Conservation (phyloP, 768 basidiomycete species). For the Termitomyces sp. region DNA sequence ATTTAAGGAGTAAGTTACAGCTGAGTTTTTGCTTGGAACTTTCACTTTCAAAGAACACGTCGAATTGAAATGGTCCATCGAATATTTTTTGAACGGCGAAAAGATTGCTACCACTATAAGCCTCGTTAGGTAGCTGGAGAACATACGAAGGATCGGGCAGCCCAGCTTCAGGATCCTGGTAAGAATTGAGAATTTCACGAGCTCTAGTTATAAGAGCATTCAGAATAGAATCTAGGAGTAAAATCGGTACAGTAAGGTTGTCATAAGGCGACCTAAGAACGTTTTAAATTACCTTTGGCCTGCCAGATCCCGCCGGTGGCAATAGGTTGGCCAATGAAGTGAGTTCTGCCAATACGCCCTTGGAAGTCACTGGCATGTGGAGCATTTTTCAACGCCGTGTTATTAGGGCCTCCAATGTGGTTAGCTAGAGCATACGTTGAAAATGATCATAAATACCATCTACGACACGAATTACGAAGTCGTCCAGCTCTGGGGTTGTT, state of each 20-base stretch:
- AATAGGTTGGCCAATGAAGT: conserved; percentile 60
- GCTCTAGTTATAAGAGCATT: conserved; percentile 57
- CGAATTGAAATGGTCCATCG: conserved; percentile 83
- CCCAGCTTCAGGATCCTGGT: conserved; percentile 40
- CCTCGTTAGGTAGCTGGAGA: conserved; percentile 72
- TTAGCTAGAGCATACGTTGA: neutral
- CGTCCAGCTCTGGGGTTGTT: conserved; percentile 71
- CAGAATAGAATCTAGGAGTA: conserved; percentile 51
- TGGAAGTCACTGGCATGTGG: conserved; percentile 52
- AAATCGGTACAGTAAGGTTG: neutral
- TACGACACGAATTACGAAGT: conserved; percentile 74
- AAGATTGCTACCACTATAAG: conserved; percentile 68
- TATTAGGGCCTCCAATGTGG: conserved; percentile 48
- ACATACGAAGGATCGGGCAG: conserved; percentile 79
- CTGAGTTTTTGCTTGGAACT: conserved; percentile 61
- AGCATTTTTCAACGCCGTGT: conserved; percentile 50
- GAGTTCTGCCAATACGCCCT: conserved; percentile 63
- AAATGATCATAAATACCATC: conserved; percentile 47
- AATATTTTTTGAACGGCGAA: conserved; percentile 85
- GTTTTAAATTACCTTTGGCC: conserved; percentile 58
- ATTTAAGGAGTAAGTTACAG: conserved; percentile 36
- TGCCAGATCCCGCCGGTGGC: conserved; percentile 71
- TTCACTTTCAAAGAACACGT: conserved; percentile 80
- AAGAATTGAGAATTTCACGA: conserved; percentile 46
- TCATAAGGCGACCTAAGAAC: neutral